Conservation (phyloP, 768 basidiomycete genomes). For the Mycena alexandri region DNA sequence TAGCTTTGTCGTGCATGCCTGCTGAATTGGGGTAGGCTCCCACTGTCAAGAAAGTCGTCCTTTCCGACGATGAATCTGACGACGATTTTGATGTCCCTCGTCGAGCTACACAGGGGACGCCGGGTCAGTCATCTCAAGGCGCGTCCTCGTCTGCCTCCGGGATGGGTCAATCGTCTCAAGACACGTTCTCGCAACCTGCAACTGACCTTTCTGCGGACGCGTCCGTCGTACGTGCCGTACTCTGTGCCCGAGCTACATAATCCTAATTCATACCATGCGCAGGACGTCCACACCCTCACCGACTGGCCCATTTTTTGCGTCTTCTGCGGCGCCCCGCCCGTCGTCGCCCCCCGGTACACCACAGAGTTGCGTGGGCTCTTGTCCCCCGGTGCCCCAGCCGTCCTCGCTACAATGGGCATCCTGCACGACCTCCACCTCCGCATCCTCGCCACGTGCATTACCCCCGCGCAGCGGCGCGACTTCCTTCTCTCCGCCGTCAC, state of each 20-base stretch:
- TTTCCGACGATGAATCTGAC: neutral
- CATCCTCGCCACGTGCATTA: neutral
- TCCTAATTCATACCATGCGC: neutral
- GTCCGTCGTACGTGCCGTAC: neutral
- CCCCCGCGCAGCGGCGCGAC: neutral
- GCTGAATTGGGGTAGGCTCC: neutral
- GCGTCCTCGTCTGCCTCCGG: neutral
- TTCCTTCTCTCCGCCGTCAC: constrained; percentile 11
- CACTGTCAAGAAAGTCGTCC: neutral
- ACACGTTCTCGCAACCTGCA: neutral
- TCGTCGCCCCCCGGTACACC: constrained; percentile 4
- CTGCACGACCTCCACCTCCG: constrained; percentile 27
- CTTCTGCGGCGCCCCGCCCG: neutral
- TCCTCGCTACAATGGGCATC: constrained; percentile 14
- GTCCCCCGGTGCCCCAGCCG: neutral
- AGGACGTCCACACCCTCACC: neutral
- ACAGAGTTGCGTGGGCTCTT: constrained; percentile 12
- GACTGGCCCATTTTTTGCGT: constrained; percentile 22
- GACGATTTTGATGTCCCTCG: neutral
- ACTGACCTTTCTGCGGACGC: neutral
- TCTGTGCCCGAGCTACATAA: too few species aligned
- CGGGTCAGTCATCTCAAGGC: too few species aligned
- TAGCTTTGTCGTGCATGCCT: neutral
- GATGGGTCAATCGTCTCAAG: neutral
- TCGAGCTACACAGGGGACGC: neutral